Evolutionary conservation across 1,139 yeast genomes (phyloP).

Genomic region (Diutina sp.): DNA sequence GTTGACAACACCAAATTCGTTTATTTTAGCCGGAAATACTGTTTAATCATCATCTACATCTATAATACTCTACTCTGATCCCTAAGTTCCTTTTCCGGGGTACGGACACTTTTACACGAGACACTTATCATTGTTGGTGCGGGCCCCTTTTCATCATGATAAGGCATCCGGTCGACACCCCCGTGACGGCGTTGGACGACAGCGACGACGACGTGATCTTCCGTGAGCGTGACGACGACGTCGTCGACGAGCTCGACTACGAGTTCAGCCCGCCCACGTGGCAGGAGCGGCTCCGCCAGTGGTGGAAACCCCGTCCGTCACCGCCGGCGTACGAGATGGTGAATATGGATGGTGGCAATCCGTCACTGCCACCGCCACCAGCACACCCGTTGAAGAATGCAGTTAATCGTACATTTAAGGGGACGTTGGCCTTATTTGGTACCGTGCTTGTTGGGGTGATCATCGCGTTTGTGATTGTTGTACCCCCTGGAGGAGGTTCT

Average conservation of each 20-base stretch:
- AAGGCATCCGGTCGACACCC: constrained; percentile 36
- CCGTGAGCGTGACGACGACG: constrained; percentile 8
- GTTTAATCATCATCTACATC: too few relatives aligned
- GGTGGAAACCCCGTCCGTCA: background rate
- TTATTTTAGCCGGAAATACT: too few relatives aligned
- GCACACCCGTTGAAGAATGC: background rate
- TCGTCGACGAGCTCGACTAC: background rate
- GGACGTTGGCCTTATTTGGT: background rate
- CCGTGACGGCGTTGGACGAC: constrained; percentile 46
- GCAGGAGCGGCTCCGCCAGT: background rate
- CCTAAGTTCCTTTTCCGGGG: too few relatives aligned
- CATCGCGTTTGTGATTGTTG: constrained; percentile 3
- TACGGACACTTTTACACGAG: too few relatives aligned
- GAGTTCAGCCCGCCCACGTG: background rate
- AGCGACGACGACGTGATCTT: constrained; percentile 32
- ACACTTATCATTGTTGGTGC: background rate
- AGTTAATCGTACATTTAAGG: background rate
- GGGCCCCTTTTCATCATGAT: background rate
- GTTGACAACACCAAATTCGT: too few relatives aligned
- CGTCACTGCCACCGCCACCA: background rate
- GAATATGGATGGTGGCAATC: background rate
- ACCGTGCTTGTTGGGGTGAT: constrained; percentile 2
- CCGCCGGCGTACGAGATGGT: background rate
- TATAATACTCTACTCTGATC: too few relatives aligned
- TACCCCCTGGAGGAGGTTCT: background rate